Base-by-base conservation (phyloP, 306 rosid species). In the Castanospermum australe region DNA sequence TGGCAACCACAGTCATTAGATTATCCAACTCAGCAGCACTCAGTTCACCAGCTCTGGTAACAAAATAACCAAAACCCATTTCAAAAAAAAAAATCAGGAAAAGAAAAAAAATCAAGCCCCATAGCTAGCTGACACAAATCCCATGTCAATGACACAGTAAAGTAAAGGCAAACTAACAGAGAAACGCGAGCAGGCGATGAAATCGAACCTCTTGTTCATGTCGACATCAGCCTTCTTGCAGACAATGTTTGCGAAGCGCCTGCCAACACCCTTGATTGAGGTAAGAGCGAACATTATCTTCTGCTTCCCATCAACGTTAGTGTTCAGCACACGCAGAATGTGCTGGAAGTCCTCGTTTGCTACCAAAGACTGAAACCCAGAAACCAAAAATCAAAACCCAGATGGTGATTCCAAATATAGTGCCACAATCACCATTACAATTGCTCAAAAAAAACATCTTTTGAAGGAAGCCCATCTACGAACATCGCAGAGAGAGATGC, bases 221-320 rank as follows among this genome's bases (percentile, higher is more conserved):
- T 79, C 78, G 4, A 79, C 33, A 61, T 79, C 83, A 15, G 83
- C 83, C 64, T 79, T 79, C 77, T 71, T 79, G 63, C 78, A 79
- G 45, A 11, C 35, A 41, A 79, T 61, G 45, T 79, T 79, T 18
- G 78, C 78, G 21, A 79, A 69, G 17, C 83, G 30, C 44, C 83
- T 73, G 1, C 71, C 83, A 44, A 79, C 70, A 79, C 82, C 82
- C 45, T 79, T 79, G 82, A 79, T 79, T 17, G 82, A 79, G 54
- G 77, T 79, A 63, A 79, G 77, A 15, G 82, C 82, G 50, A 79
- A 79, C 77, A 68, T 60, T 2, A 79, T 79, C 70, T 79, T 78
- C 79, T 76, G 86, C 82, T 82, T 82, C 50, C 86, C 86, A 67
- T 82, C 86, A 0, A 82, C 86, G 68, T 76, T 82, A 0, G 86